Conservation (phyloP, 352 stramenopile species). For the Thraustotheca clavata region DNA sequence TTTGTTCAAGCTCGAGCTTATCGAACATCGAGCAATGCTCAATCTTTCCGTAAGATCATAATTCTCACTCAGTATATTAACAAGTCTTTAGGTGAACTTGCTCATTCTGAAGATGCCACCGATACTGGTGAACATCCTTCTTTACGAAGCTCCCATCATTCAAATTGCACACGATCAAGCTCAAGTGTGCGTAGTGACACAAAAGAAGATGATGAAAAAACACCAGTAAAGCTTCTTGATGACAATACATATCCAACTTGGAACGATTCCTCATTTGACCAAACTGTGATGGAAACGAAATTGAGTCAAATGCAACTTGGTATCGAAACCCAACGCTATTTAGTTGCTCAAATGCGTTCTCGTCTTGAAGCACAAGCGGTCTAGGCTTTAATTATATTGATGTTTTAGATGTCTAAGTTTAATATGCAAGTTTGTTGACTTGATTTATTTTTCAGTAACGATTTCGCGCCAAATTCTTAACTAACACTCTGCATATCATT, state of each 20-base stretch:
- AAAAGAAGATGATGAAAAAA: not conserved
- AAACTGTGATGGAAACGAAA: not conserved
- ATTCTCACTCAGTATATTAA: not conserved
- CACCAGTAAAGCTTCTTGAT: not conserved
- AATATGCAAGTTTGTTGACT: not conserved
- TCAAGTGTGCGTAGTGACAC: not conserved
- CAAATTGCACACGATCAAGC: not conserved
- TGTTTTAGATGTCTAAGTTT: not conserved
- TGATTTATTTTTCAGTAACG: not conserved
- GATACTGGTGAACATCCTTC: not conserved
- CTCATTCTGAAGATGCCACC: not conserved
- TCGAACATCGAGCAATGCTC: not conserved
- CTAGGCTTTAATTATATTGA: not conserved
- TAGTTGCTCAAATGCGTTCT: conserved; percentile 2
- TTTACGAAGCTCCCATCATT: not conserved
- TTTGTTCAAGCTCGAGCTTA: not conserved
- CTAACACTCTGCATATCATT: not conserved
- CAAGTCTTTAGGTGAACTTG: not conserved
- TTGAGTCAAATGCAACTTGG: conserved; percentile 6
- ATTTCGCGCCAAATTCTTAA: not conserved
- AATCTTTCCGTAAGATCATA: not conserved
- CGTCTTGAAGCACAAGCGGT: conserved; percentile 2
- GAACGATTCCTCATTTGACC: not conserved
- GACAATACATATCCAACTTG: not conserved
- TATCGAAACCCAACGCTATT: conserved; percentile 1